Evolutionary conservation across 2,329 filamentous ascomycete genomes (phyloP).

Genomic region (Fusarium sp.): DNA sequence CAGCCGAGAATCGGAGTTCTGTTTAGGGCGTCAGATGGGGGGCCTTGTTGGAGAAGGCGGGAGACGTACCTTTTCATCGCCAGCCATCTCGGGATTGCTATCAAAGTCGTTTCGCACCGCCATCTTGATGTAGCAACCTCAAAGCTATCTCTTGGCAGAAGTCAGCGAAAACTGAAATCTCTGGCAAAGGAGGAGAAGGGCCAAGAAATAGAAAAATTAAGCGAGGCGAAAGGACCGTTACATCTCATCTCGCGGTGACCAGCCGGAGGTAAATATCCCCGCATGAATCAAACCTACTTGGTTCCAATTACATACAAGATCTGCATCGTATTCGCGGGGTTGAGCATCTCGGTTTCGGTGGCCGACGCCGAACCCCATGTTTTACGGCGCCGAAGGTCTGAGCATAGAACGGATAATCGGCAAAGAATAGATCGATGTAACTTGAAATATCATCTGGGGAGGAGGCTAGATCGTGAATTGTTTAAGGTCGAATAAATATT

Average conservation of each 20-base stretch:
- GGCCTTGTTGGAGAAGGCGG: neutral
- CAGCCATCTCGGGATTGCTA: slow-evolving; percentile 1
- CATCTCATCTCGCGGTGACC: slow-evolving; percentile 6
- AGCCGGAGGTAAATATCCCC: slow-evolving; percentile 10
- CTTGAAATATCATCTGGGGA: neutral
- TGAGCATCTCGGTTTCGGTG: neutral
- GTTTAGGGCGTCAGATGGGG: slow-evolving; percentile 1
- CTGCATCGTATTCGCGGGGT: slow-evolving; percentile 7
- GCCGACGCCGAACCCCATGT: slow-evolving; percentile 2
- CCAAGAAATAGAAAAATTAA: neutral
- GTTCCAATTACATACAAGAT: slow-evolving; percentile 3
- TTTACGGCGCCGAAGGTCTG: neutral
- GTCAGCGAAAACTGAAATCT: neutral
- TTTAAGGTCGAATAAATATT: neutral
- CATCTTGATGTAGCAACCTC: neutral
- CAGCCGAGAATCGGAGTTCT: slow-evolving; percentile 11
- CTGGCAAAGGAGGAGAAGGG: neutral
- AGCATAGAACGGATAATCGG: neutral
- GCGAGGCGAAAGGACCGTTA: slow-evolving; percentile 10
- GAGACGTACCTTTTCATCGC: slow-evolving; percentile 18
- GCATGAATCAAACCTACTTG: slow-evolving; percentile 9
- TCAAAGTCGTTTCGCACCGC: slow-evolving; percentile 5
- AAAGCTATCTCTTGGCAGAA: neutral
- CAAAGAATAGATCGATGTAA: neutral
- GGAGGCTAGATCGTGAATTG: neutral